Percentiles rank a stretch among this genome's conserved stretches.
Evolutionary conservation across 306 rosid species (phyloP).

Genomic region (Vicia villosa): DNA sequence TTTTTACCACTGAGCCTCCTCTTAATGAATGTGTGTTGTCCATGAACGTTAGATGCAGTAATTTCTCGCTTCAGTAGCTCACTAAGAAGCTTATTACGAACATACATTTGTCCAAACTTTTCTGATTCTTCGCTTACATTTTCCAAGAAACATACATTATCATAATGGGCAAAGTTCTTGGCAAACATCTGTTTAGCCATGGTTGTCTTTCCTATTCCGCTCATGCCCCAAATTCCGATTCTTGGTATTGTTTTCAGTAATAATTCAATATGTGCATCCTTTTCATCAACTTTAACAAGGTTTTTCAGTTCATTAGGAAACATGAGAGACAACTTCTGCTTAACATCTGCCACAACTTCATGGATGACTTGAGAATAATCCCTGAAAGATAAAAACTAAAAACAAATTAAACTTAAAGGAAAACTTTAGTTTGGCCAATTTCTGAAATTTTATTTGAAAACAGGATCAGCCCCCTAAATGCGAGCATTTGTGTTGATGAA

Average conservation of each 20-base stretch:
- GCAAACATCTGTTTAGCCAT: conserved; percentile 24
- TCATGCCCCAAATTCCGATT: conserved; percentile 47
- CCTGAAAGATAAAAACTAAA: too few relatives aligned
- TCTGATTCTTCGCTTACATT: conserved; percentile 28
- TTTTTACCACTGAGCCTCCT: conserved; percentile 13
- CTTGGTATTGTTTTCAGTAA: not conserved
- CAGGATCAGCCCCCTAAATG: too few relatives aligned
- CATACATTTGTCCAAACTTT: not conserved
- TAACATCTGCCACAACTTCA: too few relatives aligned
- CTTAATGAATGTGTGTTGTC: not conserved
- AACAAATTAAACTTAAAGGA: too few relatives aligned
- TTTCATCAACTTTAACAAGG: conserved; percentile 9
- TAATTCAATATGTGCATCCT: not conserved
- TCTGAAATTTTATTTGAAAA: too few relatives aligned
- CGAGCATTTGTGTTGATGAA: too few relatives aligned
- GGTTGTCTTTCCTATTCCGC: conserved; percentile 34
- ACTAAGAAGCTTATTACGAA: conserved; percentile 10
- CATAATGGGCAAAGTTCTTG: not conserved
- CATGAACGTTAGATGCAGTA: not conserved
- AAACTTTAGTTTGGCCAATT: too few relatives aligned
- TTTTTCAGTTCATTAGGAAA: too few relatives aligned
- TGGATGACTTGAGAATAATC: too few relatives aligned
- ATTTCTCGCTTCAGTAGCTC: not conserved
- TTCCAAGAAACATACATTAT: conserved; percentile 3
- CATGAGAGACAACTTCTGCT: too few relatives aligned